A percentile compares a stretch with the other conserved stretches of the same genome.
These are phyloP conservation scores for Aspergillus niger DNA, from an alignment of 2,329 filamentous ascomycete genomes.

Conservation along the genomic window DNA sequence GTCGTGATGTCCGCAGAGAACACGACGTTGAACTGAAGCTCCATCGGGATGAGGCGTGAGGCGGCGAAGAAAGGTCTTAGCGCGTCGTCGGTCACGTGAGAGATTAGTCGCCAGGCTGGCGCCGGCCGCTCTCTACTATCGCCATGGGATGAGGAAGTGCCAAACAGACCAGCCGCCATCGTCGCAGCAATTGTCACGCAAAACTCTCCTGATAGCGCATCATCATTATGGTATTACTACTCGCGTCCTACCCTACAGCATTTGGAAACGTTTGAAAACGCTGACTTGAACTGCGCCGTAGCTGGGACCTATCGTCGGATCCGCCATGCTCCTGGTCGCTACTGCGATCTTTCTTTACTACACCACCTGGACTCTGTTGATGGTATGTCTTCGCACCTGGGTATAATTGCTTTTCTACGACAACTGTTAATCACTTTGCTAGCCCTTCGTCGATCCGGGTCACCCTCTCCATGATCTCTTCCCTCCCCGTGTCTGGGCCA, in stretches of 20 bases:
- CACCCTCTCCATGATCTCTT: conserved; percentile 94
- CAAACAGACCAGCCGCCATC: background rate
- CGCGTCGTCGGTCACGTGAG: conserved; percentile 21
- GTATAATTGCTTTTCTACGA: background rate
- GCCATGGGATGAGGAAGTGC: background rate
- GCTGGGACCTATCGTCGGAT: conserved; percentile 86
- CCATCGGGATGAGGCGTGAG: conserved; percentile 18
- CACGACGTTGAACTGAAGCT: conserved; percentile 15
- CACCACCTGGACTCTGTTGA: conserved; percentile 94
- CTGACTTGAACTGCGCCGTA: conserved; percentile 43
- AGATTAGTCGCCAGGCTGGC: conserved; percentile 23
- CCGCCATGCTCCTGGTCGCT: conserved; percentile 74
- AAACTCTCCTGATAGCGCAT: background rate
- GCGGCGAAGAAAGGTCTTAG: conserved; percentile 28
- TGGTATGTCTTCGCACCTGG: conserved; percentile 65
- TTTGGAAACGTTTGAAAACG: background rate
- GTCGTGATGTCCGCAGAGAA: conserved; percentile 13
- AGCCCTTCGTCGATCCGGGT: conserved; percentile 97
- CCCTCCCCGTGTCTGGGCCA: conserved; percentile 96
- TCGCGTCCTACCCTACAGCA: background rate
- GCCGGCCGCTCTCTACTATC: conserved; percentile 8
- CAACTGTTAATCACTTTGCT: conserved; percentile 4
- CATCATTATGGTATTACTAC: conserved; percentile 31
- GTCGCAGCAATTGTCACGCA: background rate
- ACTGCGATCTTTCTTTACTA: conserved; percentile 84